Base-by-base conservation (phyloP, 2,329 filamentous ascomycete species). In the Aureobasidium subglaciale region DNA sequence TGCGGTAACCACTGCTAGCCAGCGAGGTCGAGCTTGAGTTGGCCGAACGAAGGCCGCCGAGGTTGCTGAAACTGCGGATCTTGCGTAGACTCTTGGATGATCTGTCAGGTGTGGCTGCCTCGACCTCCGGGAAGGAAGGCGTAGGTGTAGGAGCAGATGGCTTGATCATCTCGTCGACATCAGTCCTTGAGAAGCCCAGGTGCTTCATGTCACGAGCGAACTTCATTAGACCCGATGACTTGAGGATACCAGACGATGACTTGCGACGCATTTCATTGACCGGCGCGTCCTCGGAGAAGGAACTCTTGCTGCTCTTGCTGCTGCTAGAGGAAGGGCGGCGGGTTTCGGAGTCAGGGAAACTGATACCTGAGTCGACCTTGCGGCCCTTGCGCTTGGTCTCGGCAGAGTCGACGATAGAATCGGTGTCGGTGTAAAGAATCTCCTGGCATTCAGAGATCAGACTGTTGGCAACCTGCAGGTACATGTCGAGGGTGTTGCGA, bases 361-460 rank as follows among this genome's bases (percentile, higher is more conserved):
- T 84, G 57, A 85, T 78, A 18, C 82, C 83, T 3, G 83, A 85
- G 65, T 85, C 83, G 20, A 78, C 78, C 68, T 84, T 84, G 63
- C 81, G 76, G 34, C 71, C 70, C 62, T 77, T 78, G 54, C 71
- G 40, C 30, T 54, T 50, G 45, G 29, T 30, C n/a, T 64, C 63
- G 13, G 66, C 63, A 16, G 63, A 63, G 48, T 70, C 68, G 30
- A 70, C 59, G 30, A 59, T 46, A 22, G 63, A 59, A 42, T 73
- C 64, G 59, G 70, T 70, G 30, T 71, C 65, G 5, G 71, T 71
- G 37, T 73, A 71, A 43, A 67, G 73, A 48, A 83, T 74, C 46
- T 77, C 70, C 20, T 69, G 63, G 63, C 81, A 84, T 62, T 85
- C 81, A 49, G 79, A 77, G 63, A 85, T 83, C 61, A 84, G 76